Evolutionary conservation across 2,329 filamentous ascomycete species (phyloP), one percentile per base, ranked within the genome.

Genomic region (Colletotrichum ledebouriae): DNA sequence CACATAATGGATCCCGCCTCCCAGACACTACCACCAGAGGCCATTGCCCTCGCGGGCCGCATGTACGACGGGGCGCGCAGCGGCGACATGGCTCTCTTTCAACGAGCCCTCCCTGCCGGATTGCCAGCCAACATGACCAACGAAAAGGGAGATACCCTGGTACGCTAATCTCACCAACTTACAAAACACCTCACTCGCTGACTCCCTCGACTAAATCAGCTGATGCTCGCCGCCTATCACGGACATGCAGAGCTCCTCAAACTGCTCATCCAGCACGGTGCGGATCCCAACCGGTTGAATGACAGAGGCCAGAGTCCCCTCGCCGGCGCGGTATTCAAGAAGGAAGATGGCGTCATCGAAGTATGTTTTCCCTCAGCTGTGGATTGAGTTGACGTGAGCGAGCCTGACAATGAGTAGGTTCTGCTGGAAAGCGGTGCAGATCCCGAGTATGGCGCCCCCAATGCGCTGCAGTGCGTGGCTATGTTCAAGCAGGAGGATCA

Each of bases 161-260:
- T 89, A 81, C 49, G 82, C 71, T 37, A 6, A 13, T 13, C 12
- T 9, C 41, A 34, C 11, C 25, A 29, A 29, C 29, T 7, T 29
- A 29, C 29, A 2, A 1, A 29, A 29, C 29, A 7, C 13, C 49
- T 15, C 9, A 2, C 2, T 20, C 6, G 1, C 3, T 39, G 10
- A 34, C 12, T 25, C 17, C 29, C 29, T 29, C 1, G 6, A 29
- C 29, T 29, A 4, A 3, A 44, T 41, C 58, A 89, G 87, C 81
- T 93, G 67, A 94, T 94, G 91, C 85, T 94, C 1, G 88, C 90
- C 0, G 85, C 90, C 0, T 93, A 93, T 73, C 86, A 92, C 72
- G 90, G 90, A 11, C 88, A 92, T 62, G 82, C 85, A 2, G 81
- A 85, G 0, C 83, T 91, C 0, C 88, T 90, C 29, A 82, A 80